phyloP scores from a whole-genome alignment of 768 basidiomycete genomes.

The Kwoniella shandongensis region DNA sequence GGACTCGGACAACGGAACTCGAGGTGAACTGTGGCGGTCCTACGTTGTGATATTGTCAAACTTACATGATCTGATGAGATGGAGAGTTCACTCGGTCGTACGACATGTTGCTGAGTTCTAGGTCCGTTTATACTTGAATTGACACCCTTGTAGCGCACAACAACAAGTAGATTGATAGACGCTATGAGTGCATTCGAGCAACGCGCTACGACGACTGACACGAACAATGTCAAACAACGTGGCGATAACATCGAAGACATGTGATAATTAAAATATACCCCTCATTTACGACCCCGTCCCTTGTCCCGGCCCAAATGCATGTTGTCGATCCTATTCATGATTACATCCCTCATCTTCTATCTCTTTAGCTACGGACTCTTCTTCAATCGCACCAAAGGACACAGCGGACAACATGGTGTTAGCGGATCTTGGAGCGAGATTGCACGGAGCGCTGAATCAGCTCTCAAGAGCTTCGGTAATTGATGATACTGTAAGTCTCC shows the following conservation, averaged over 20 bases:
- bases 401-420: constrained; percentile 72
- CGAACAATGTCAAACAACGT: too few relatives aligned
- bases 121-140: too few relatives aligned
- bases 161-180: too few relatives aligned
- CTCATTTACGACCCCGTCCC: too few relatives aligned
- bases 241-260: too few relatives aligned
- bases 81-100: constrained; percentile 28
- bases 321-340: neutral
- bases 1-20: neutral
- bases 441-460: constrained; percentile 89
- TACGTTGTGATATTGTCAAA: neutral
- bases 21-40: neutral
- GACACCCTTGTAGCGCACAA: too few relatives aligned
- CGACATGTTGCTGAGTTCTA: constrained; percentile 26
- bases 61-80: constrained; percentile 40
- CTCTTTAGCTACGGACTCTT: neutral
- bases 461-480: constrained; percentile 81
- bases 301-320: constrained; percentile 1
- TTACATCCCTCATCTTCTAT: neutral
- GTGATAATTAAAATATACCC: too few relatives aligned
- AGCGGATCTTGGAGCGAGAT: constrained; percentile 87
- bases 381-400: neutral
- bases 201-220: too few relatives aligned
- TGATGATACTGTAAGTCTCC: constrained; percentile 75
- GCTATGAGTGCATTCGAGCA: too few relatives aligned